Percentiles rank a stretch among this genome's conserved stretches.
Conservation (phyloP, 768 basidiomycete species). For the Tephrocybe sp. region DNA sequence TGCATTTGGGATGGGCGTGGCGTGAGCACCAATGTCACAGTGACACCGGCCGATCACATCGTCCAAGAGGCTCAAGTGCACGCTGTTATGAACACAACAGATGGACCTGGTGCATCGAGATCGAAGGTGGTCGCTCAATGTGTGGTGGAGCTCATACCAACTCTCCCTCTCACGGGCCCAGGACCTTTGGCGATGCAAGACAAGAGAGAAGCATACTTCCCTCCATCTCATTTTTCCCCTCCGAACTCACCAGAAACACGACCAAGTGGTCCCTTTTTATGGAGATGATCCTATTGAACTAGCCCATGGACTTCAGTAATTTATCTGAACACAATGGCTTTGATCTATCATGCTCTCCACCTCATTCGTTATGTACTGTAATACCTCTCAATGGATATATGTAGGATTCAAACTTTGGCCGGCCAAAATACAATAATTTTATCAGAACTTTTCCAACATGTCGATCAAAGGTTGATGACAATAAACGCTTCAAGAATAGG, state of each 20-base stretch:
- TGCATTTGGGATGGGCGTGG: conserved; percentile 91
- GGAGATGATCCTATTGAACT: conserved; percentile 7
- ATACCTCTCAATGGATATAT: conserved; percentile 5
- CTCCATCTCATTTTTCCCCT: conserved; percentile 17
- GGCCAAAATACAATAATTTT: conserved; percentile 15
- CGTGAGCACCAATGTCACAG: conserved; percentile 56
- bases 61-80: conserved; percentile 83
- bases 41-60: conserved; percentile 58
- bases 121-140: conserved; percentile 63
- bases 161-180: conserved; percentile 65
- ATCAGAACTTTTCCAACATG: too few relatives aligned
- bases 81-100: conserved; percentile 75
- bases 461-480: too few relatives aligned
- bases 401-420: conserved; percentile 9
- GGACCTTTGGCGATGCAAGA: conserved; percentile 13
- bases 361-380: conserved; percentile 15
- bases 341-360: conserved; percentile 4
- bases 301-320: conserved; percentile 6
- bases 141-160: conserved; percentile 79
- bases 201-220: conserved; percentile 6
- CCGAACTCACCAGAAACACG: conserved; percentile 16
- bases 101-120: conserved; percentile 38
- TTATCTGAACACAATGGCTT: conserved; percentile 8
- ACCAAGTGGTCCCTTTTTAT: not conserved
- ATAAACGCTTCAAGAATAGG: too few relatives aligned